These are phyloP conservation scores for Penstemon davidsonii DNA, from an alignment of 257 asterid genomes.

Conservation along the genomic window DNA sequence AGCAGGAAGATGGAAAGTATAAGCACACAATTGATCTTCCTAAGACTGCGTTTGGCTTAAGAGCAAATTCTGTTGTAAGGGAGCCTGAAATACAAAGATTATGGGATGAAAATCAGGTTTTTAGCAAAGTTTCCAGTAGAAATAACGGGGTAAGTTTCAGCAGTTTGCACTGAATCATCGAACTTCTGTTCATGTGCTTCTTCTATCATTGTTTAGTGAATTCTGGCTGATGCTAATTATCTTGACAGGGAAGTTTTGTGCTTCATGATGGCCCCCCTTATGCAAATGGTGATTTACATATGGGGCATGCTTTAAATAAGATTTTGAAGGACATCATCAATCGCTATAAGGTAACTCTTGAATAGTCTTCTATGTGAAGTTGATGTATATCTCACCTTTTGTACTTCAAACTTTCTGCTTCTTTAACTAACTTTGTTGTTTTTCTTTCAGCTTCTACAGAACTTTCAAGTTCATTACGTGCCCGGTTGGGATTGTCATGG, in stretches of 20 bases:
- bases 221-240: constrained; percentile 36
- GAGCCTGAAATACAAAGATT: constrained; percentile 93
- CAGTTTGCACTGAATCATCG: neutral
- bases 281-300: constrained; percentile 98
- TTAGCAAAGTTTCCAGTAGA: constrained; percentile 58
- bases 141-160: constrained; percentile 73
- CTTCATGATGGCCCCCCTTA: constrained; percentile 99
- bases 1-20: constrained; percentile 89
- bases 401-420: constrained; percentile 9
- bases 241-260: constrained; percentile 81
- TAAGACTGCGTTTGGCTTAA: constrained; percentile 78
- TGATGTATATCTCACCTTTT: constrained; percentile 5
- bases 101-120: constrained; percentile 93
- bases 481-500: constrained; percentile 99
- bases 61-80: constrained; percentile 87
- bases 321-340: constrained; percentile 95
- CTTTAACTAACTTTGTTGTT: constrained; percentile 18
- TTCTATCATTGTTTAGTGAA: constrained; percentile 21
- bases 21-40: constrained; percentile 93
- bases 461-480: constrained; percentile 75
- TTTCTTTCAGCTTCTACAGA: constrained; percentile 82
- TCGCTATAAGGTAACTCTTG: constrained; percentile 76
- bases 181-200: constrained; percentile 9
- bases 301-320: constrained; percentile 97
- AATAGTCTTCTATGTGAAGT: neutral